These are phyloP conservation scores for Aspergillus uvarum DNA, from an alignment of 2,329 filamentous ascomycete genomes.

Conservation along the genomic window DNA sequence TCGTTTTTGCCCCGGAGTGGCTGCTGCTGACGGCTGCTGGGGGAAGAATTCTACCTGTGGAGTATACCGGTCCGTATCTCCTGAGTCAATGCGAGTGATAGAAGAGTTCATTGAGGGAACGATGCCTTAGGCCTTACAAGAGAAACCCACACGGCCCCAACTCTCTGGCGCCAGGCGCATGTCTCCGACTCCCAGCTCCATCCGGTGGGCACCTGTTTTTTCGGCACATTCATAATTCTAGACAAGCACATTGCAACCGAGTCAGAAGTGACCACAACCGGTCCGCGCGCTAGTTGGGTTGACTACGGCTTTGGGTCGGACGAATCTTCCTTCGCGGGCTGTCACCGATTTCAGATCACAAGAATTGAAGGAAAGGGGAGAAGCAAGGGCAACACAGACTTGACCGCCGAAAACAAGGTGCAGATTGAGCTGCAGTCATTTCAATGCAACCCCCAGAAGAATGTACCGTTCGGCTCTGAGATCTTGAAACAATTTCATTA, in stretches of 20 bases:
- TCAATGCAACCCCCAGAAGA: conserved; percentile 19
- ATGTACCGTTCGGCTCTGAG: conserved; percentile 8
- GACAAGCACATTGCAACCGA: conserved; percentile 13
- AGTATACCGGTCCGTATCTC: background rate
- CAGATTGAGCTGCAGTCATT: conserved; percentile 16
- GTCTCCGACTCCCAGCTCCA: conserved; percentile 8
- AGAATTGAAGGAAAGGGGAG: background rate
- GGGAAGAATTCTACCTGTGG: conserved; percentile 3
- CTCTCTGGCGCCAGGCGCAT: conserved; percentile 6
- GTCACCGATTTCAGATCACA: conserved; percentile 19
- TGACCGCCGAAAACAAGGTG: background rate
- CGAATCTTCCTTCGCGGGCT: conserved; percentile 13
- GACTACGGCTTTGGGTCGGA: conserved; percentile 21
- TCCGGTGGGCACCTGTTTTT: conserved; percentile 14
- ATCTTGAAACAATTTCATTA: conserved; percentile 12
- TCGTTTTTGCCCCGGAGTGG: conserved; percentile 17
- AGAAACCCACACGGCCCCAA: background rate
- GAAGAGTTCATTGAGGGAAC: background rate
- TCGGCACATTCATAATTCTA: conserved; percentile 16
- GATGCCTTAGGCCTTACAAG: background rate
- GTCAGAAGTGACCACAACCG: background rate
- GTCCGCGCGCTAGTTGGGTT: conserved; percentile 12
- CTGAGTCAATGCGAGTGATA: background rate
- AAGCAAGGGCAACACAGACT: background rate
- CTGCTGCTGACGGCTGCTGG: conserved; percentile 6